Conservation (phyloP, 2,329 filamentous ascomycete species). For the Pseudogymnoascus sp. region DNA sequence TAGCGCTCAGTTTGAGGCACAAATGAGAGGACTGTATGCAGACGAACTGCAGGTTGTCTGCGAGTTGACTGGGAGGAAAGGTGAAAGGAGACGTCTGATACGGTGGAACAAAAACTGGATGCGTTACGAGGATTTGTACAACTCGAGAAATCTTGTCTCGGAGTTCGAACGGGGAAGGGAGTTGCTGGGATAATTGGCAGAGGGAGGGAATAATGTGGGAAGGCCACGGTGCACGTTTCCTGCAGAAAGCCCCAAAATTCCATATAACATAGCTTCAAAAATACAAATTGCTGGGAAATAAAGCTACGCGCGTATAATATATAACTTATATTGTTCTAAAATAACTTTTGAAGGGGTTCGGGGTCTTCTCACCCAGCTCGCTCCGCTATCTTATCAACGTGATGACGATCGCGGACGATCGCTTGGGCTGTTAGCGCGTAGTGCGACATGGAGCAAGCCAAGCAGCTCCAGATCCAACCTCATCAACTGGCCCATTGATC, state of each 20-base stretch:
- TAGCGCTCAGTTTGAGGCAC: not conserved
- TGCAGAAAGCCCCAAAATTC: not conserved
- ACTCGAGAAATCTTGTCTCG: not conserved
- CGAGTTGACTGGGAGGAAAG: not conserved
- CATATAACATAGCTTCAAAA: not conserved
- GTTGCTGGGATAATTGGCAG: not conserved
- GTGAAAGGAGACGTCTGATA: not conserved
- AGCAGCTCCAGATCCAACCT: conserved; percentile 5
- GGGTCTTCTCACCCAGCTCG: not conserved
- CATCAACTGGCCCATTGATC: not conserved
- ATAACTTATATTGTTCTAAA: not conserved
- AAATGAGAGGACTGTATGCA: not conserved
- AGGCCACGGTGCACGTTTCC: not conserved
- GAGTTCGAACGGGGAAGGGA: not conserved
- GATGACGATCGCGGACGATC: conserved; percentile 9
- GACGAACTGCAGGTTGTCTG: not conserved
- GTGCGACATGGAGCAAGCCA: conserved; percentile 3
- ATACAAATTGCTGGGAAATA: not conserved
- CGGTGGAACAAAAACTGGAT: not conserved
- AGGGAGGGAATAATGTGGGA: not conserved
- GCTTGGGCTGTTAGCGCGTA: conserved; percentile 2
- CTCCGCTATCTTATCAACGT: conserved; percentile 1
- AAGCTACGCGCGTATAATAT: not conserved
- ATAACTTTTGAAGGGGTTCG: not conserved
- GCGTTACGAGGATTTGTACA: not conserved